A percentile compares a stretch with the other conserved stretches of the same genome.
Conservation (phyloP, 1,284 basidiomycete genomes). For the Lentinula novae-zelandiae region DNA sequence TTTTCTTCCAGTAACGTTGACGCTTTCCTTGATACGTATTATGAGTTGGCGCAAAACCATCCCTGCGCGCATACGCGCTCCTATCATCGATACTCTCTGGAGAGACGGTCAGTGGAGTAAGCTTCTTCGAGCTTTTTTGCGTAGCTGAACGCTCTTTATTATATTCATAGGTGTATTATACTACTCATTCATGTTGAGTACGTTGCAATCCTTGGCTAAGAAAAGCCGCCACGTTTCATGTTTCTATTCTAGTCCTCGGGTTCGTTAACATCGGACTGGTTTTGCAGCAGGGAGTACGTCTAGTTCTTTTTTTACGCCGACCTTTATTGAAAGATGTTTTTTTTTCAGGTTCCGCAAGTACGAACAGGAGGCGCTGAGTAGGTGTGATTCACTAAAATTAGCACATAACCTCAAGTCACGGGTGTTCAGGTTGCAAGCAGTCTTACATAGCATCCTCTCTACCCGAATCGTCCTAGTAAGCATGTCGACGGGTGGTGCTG, state of each 20-base stretch:
- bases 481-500: neutral
- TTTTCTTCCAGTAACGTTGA: slow-evolving; percentile 16
- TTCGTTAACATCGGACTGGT: slow-evolving; percentile 20
- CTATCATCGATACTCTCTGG: slow-evolving; percentile 21
- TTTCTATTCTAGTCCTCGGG: slow-evolving; percentile 14
- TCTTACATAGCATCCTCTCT: slow-evolving; percentile 22
- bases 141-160: neutral
- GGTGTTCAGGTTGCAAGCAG: slow-evolving; percentile 18
- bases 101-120: slow-evolving; percentile 16
- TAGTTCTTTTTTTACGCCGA: neutral
- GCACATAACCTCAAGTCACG: neutral
- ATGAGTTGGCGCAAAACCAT: slow-evolving; percentile 17
- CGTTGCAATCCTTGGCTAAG: neutral
- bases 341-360: slow-evolving; percentile 15
- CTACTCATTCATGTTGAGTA: slow-evolving; percentile 21
- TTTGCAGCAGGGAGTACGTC: slow-evolving; percentile 15
- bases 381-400: neutral
- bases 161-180: slow-evolving; percentile 18
- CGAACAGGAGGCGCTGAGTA: slow-evolving; percentile 21
- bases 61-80: slow-evolving; percentile 14
- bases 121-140: neutral
- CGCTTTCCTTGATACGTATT: slow-evolving; percentile 18
- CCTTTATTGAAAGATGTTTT: neutral
- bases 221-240: neutral
- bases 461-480: slow-evolving; percentile 20